Evolutionary conservation across 176 grass and related monocot species (phyloP), one percentile per base, ranked within the genome.

Genomic region (Oropetium thomaeum): DNA sequence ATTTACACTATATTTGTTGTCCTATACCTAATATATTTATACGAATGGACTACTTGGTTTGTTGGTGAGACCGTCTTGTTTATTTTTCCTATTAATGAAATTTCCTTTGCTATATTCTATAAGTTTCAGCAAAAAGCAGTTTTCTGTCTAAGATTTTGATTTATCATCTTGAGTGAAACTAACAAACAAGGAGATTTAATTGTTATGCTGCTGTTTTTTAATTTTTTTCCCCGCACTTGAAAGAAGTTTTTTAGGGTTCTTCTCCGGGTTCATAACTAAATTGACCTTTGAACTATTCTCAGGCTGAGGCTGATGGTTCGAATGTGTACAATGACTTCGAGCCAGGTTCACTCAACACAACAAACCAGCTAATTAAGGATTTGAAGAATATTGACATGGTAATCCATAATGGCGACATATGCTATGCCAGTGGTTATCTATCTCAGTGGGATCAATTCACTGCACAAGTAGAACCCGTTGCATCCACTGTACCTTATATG

Each of bases 391-490:
- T 97, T 40, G 95, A 93, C 51, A 85, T 93, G 72, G 86, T 97
- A 82, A 68, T 97, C 53, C 88, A 93, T 74, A 93, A 89, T 71
- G 95, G 95, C 62, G 95, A 97, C 48, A 78, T 93, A 66, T 42
- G 61, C 20, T 97, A 97, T 58, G 88, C 94, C 31, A 93, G 83
- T 89, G 95, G 95, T 34, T 97, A 97, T 76, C 67, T 97, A 15
- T 97, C 90, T 69, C 95, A 97, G 38, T 97, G 95, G 90, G 95
- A 97, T 87, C 90, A 97, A 80, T 97, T 93, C 63, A 93, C 90
- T 10, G 88, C 86, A 78, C 95, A 93, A 66, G 74, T 93, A 58
- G 95, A 97, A 78, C 88, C 90, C 44, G 87, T 97, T 81, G 90
- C 90, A 30, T 87, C 91, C 14, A 75, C 77, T 57, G 86, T 97